Base-by-base conservation (phyloP, 345 rosid species). In the Euphorbia peplus region DNA sequence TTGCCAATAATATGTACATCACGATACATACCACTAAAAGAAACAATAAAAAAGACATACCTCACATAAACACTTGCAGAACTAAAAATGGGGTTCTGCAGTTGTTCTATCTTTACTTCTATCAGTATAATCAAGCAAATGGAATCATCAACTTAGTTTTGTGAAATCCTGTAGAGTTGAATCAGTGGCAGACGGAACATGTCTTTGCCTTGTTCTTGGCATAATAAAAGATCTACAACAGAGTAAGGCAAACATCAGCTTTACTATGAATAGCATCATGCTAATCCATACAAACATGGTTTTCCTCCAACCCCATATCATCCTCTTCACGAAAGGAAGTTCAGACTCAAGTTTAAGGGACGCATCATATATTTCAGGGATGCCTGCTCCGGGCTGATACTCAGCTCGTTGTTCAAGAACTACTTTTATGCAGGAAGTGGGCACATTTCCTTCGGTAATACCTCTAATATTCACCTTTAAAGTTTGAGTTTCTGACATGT, bases 331-430 rank as follows among this genome's bases (percentile, higher is more conserved):
- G 6, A 89, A 71, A 52, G 91, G 85, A 66, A 86, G 89, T 50
- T 83, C 80, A 0, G 97, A 84, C 57, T 84, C 78, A 10, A 91
- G 84, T 37, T 69, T 60, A 51, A 91, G 59, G 11, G 85, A 85
- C 3, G 95, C 89, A n/a, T 81, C 88, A 14, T 89, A 85, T 62
- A 91, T 75, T 83, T 91, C 95, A 26, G 96, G 98, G 56, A 93
- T 75, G 61, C 98, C 96, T 52, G 83, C 92, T 66, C 84, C 90
- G 16, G 79, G 78, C 46, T 22, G 76, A 66, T 71, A 86, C 69
- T 88, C 91, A 32, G 95, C 97, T 46, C 96, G 82, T 52, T 86
- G 96, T 70, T 88, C 97, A 19, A 89, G 78, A 44, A 68, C 25
- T 55, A 88, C 83, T 75, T 75, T 84, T 66, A 81, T 0, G 76